Percentiles rank a stretch among this genome's conserved stretches.
These are phyloP conservation scores for Myrica gale DNA, from an alignment of 306 rosid species.

Conservation along the genomic window DNA sequence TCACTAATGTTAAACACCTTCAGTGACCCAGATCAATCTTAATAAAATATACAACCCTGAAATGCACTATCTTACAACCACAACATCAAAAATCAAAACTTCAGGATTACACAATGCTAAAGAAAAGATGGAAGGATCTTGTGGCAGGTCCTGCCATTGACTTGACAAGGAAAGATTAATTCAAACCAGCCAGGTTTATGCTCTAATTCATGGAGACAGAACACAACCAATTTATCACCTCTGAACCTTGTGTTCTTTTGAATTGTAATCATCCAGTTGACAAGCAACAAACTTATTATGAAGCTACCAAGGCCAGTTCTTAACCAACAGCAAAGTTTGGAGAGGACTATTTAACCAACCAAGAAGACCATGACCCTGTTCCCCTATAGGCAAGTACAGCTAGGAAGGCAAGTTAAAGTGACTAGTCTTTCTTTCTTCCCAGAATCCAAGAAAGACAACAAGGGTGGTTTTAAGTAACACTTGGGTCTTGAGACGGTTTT, in stretches of 20 bases:
- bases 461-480: too few species aligned
- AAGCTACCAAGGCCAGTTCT: background rate
- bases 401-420: background rate
- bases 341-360: background rate
- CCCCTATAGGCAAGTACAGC: background rate
- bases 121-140: conserved; percentile 1
- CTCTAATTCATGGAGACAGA: background rate
- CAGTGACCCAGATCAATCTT: too few species aligned
- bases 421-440: too few species aligned
- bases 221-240: conserved; percentile 2
- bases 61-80: background rate
- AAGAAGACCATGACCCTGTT: background rate
- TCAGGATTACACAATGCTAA: conserved; percentile 6
- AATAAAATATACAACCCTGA: too few species aligned
- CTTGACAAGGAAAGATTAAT: conserved; percentile 5
- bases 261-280: background rate
- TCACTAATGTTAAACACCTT: too few species aligned
- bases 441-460: too few species aligned
- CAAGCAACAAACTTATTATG: background rate
- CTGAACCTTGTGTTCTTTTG: background rate
- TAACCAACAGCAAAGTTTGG: background rate
- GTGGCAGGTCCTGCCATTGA: conserved; percentile 15
- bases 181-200: conserved; percentile 23
- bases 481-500: too few species aligned
- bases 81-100: conserved; percentile 13